phyloP scores from a whole-genome alignment of 176 grass and related monocot genomes.

The Rhipidocladum racemiflorum region DNA sequence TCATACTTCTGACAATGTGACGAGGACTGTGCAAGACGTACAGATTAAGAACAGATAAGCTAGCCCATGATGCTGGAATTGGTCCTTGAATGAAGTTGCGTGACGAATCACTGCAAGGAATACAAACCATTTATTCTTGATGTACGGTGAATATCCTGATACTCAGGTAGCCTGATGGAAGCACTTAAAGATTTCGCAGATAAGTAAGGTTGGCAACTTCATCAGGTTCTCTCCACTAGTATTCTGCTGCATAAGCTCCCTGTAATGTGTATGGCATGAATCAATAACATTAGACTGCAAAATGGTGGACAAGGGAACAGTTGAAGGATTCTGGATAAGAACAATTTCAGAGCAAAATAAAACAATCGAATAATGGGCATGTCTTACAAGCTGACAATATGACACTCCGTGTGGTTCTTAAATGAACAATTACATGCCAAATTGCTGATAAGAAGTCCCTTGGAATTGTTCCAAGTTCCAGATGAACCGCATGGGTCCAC shows the following conservation, averaged over 20 bases:
- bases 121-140: slow-evolving; percentile 24
- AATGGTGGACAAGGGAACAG: slow-evolving; percentile 12
- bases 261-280: slow-evolving; percentile 25
- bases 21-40: slow-evolving; percentile 24
- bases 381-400: slow-evolving; percentile 69
- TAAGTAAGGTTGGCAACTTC: slow-evolving; percentile 71
- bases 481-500: slow-evolving; percentile 55
- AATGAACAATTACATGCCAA: slow-evolving; percentile 70
- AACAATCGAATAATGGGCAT: neutral
- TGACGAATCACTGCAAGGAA: slow-evolving; percentile 66
- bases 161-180: slow-evolving; percentile 2
- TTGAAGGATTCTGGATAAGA: slow-evolving; percentile 3
- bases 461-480: slow-evolving; percentile 46
- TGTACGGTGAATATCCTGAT: neutral
- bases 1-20: slow-evolving; percentile 3
- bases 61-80: slow-evolving; percentile 72
- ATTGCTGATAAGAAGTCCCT: slow-evolving; percentile 33
- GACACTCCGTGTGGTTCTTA: slow-evolving; percentile 54
- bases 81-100: slow-evolving; percentile 63
- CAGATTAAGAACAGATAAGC: slow-evolving; percentile 65
- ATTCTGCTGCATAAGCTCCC: slow-evolving; percentile 63
- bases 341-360: slow-evolving; percentile 16
- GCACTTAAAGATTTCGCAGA: slow-evolving; percentile 66
- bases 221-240: slow-evolving; percentile 64
- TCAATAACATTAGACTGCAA: neutral